These are phyloP conservation scores for Globisporangium alternatum DNA, from an alignment of 352 stramenopile species.

Conservation along the genomic window DNA sequence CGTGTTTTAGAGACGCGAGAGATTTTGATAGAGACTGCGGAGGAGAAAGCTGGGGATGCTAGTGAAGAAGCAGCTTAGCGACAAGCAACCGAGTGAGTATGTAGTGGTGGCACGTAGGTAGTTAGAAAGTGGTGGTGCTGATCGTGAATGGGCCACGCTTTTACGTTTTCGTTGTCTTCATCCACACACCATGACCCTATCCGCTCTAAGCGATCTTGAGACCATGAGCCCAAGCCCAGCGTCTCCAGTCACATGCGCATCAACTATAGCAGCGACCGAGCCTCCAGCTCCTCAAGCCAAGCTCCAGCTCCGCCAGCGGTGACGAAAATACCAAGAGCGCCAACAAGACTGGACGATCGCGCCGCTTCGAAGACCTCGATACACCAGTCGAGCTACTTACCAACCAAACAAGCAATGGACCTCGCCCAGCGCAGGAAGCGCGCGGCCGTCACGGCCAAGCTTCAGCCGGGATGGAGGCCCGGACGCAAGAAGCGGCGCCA, in stretches of 20 bases:
- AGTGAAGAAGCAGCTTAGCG: neutral
- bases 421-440: slow-evolving; percentile 22
- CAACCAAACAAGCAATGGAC: neutral
- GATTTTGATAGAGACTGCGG: neutral
- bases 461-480: slow-evolving; percentile 55
- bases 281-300: neutral
- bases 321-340: neutral
- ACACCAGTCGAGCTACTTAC: neutral
- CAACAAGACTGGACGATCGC: neutral
- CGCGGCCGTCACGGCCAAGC: slow-evolving; percentile 35
- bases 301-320: neutral
- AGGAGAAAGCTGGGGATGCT: neutral
- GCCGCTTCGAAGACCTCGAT: neutral
- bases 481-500: slow-evolving; percentile 36
- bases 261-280: neutral
- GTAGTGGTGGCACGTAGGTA: neutral
- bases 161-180: neutral
- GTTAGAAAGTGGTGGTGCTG: neutral
- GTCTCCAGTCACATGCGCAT: neutral
- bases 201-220: neutral
- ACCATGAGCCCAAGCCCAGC: neutral
- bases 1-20: slow-evolving; percentile 55
- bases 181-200: neutral
- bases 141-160: neutral
- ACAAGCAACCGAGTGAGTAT: neutral